Evolutionary conservation across 1,284 basidiomycete species (phyloP), one percentile per base, ranked within the genome.

Genomic region (Papiliotrema fonsecae): DNA sequence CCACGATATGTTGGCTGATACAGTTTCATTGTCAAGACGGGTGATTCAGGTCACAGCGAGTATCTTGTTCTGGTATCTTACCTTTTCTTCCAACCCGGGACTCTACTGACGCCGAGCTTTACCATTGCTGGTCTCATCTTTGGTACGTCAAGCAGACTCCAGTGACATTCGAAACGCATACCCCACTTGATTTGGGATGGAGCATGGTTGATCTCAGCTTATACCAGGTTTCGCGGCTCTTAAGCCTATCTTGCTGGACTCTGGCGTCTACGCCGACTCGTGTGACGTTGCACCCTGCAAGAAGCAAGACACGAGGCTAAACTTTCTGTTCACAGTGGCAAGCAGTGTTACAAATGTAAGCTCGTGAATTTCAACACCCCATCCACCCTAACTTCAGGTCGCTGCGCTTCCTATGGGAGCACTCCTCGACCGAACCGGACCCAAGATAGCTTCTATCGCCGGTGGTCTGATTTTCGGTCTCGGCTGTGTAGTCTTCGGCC

Each of bases 341-440:
- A 66, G 67, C 7, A 67, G 65, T 22, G 60, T 64, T 3, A 70
- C 65, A 25, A 74, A 73, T 56, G 70, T 72, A 44, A 48, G 63
- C 48, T 1, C 13, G 5, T 16, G 14, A n/a, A 5, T 11, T 16
- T 38, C 26, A 14, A 16, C 22, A 4, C 3, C 21, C 49, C n/a
- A n/a, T n/a, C n/a, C n/a, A n/a, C n/a, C n/a, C n/a, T n/a, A n/a
- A n/a, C 7, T 14, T 16, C 43, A 68, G 66, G 56, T 64, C 16
- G 62, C 60, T 2, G 67, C 70, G 14, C 50, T 74, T 22, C 71
- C 72, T 0, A 58, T 69, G 24, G 72, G 72, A 6, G 52, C 56
- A 10, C 56, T 64, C 22, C 60, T 75, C 14, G 73, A 75, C 51
- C 39, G 49, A 6, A 49, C 65, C 6, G 73, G 73, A 4, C 73